phyloP scores from a whole-genome alignment of 805 yeast species.

The Ogataea nakhonphanomensis region DNA sequence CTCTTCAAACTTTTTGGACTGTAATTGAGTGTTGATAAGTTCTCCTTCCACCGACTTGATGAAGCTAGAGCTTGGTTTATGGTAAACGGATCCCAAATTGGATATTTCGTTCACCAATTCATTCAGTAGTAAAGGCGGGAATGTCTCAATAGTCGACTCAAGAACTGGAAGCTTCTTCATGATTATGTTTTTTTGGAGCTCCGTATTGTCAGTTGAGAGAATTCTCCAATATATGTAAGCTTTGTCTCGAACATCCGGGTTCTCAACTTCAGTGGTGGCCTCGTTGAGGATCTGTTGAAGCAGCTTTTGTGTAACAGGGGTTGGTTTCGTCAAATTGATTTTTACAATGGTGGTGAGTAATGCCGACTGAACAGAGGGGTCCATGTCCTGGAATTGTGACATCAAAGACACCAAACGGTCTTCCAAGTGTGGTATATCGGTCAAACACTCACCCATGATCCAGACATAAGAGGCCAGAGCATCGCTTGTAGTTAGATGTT shows the following conservation, averaged over 20 bases:
- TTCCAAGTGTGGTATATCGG: constrained; percentile 52
- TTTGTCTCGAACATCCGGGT: constrained; percentile 76
- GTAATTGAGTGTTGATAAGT: constrained; percentile 27
- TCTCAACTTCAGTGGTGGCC: constrained; percentile 63
- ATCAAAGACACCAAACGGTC: constrained; percentile 44
- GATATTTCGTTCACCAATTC: constrained; percentile 73
- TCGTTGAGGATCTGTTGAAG: constrained; percentile 59
- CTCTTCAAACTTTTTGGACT: constrained; percentile 67
- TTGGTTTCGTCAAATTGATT: constrained; percentile 38
- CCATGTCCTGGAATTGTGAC: constrained; percentile 55
- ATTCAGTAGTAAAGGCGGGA: constrained; percentile 65
- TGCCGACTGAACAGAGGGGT: constrained; percentile 56
- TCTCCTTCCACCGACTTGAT: constrained; percentile 29
- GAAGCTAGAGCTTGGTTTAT: constrained; percentile 71
- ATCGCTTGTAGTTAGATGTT: constrained; percentile 46
- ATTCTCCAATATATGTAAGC: constrained; percentile 81
- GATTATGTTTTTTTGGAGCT: constrained; percentile 50
- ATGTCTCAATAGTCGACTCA: constrained; percentile 64
- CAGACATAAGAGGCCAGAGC: constrained; percentile 61
- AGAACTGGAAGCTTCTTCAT: constrained; percentile 67
- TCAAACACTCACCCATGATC: constrained; percentile 70
- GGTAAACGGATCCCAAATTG: constrained; percentile 84
- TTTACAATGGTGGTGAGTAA: constrained; percentile 62
- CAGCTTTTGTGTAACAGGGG: constrained; percentile 34
- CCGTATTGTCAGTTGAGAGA: constrained; percentile 44